Evolutionary conservation across 2,329 filamentous ascomycete genomes (phyloP), one percentile per base, ranked within the genome.

Genomic region (Cladorrhinum sp.): DNA sequence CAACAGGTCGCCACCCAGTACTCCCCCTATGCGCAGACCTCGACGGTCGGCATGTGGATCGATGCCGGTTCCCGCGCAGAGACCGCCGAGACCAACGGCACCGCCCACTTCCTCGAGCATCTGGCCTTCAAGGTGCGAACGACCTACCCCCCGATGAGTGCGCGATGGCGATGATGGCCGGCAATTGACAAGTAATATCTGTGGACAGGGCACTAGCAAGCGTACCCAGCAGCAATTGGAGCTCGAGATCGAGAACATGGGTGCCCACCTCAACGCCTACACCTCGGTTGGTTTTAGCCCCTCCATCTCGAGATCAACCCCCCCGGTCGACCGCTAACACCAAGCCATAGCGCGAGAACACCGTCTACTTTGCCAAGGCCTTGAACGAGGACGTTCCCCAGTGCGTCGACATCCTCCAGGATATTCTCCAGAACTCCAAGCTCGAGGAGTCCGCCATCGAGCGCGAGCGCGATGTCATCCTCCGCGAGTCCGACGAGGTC

Each of bases 231-330:
- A 96, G 77, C 95, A 99, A 82, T 85, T 99, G 76, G 95, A 99
- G 83, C 88, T 99, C 67, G 95, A 99, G 84, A 98, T 99, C 75
- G 95, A 99, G 85, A 99, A 99, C 83, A 97, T 99, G 91, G 95
- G 95, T 77, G 95, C 92, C 67, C 95, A 99, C 82, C 85, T 99
- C 72, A 99, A 99, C 80, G 95, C 95, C 77, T 99, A 99, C 84
- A 99, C 95, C 72, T 98, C 93, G 83, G 93, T 97, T 79, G 70
- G 71, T 71, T 32, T 18, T 55, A 32, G 38, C 48, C 58, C 27
- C 64, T 62, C 38, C 24, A 23, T n/a, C 20, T 16, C 29, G 32
- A 36, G 32, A 36, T 36, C n/a, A n/a, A 48, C 18, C 12, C 9
- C 54, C 57, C 23, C 36, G 20, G 48, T 50, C 48, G 22, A 7